These are phyloP conservation scores for Solanum piurae DNA, from an alignment of 257 asterid genomes.

Conservation along the genomic window DNA sequence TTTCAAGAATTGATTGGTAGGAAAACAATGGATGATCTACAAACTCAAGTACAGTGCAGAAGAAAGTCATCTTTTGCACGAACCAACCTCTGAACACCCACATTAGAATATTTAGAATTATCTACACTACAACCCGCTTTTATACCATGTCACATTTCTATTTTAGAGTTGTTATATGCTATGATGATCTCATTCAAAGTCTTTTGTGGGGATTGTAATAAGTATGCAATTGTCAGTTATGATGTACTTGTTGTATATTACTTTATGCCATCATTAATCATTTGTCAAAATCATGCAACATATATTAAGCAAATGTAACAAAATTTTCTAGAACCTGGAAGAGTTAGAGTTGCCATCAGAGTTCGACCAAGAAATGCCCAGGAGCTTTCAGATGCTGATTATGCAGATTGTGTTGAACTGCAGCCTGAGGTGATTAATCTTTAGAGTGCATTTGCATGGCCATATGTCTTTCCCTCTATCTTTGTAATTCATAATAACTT, in stretches of 20 bases:
- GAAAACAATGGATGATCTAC: neutral
- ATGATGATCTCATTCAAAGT: neutral
- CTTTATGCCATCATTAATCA: neutral
- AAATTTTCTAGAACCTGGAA: conserved; percentile 47
- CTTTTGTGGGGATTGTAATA: neutral
- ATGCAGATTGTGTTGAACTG: conserved; percentile 71
- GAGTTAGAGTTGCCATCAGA: conserved; percentile 92
- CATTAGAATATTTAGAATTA: neutral
- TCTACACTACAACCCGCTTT: neutral
- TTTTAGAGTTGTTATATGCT: neutral
- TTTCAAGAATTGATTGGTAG: neutral
- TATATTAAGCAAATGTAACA: neutral
- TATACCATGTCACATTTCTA: neutral
- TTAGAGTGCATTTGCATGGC: neutral
- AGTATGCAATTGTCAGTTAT: neutral
- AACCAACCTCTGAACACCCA: neutral
- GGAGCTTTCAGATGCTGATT: conserved; percentile 64
- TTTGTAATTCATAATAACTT: neutral
- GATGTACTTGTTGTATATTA: neutral
- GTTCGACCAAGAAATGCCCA: conserved; percentile 71
- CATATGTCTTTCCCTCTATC: neutral
- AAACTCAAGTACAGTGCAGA: neutral
- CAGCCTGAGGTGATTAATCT: conserved; percentile 72
- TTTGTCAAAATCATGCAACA: neutral
- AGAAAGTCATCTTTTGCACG: neutral